Percentiles rank a stretch among this genome's conserved stretches.
Evolutionary conservation across 495 filamentous ascomycete genomes (phyloP).

Genomic region (Tuber indicum): DNA sequence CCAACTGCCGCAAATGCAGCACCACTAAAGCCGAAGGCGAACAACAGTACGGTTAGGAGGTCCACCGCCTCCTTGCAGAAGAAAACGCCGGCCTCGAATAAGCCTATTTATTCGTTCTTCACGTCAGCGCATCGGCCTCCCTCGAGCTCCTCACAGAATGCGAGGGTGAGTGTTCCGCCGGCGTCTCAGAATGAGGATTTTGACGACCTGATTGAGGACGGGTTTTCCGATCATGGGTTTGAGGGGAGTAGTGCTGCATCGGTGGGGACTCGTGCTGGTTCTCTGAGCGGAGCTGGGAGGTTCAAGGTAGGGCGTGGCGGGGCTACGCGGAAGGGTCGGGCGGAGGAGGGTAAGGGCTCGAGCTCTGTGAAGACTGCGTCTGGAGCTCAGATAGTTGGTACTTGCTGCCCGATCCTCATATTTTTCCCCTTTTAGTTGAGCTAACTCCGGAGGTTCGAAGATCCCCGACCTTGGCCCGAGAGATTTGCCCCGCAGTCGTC

Average conservation of each 20-base stretch:
- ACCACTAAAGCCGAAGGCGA: not conserved
- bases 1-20: not conserved
- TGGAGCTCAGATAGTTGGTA: constrained; percentile 15
- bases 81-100: not conserved
- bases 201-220: constrained; percentile 48
- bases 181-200: constrained; percentile 38
- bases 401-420: not conserved
- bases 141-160: constrained; percentile 5
- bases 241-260: constrained; percentile 16
- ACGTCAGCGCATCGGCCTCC: not conserved
- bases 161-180: not conserved
- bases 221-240: constrained; percentile 47
- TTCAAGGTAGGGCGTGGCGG: not conserved
- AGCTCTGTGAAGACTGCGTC: not conserved
- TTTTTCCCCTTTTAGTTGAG: not conserved
- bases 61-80: not conserved
- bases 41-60: not conserved
- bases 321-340: not conserved
- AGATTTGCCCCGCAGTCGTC: constrained; percentile 64
- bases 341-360: not conserved
- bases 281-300: not conserved
- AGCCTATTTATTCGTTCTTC: not conserved
- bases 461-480: constrained; percentile 69
- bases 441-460: constrained; percentile 9
- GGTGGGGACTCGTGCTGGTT: not conserved